phyloP scores from a whole-genome alignment of 495 filamentous ascomycete species.

The Daldinia caldariorum region DNA sequence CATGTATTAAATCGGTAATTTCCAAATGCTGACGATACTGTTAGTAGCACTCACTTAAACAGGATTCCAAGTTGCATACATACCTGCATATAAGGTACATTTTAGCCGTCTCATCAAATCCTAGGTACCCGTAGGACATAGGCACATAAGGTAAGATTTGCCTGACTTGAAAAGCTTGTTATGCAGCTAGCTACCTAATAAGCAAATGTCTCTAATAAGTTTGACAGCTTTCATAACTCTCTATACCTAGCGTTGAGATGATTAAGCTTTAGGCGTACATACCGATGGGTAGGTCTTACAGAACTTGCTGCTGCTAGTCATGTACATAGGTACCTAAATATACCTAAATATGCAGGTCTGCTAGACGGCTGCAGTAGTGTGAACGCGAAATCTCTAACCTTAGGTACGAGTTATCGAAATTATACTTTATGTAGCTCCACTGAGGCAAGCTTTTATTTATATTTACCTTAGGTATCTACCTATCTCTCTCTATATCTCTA shows the following conservation, averaged over 20 bases:
- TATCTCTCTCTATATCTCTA: too few relatives aligned
- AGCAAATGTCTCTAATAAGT: not conserved
- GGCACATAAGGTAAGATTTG: not conserved
- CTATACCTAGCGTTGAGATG: not conserved
- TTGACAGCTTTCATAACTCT: not conserved
- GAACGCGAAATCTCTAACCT: not conserved
- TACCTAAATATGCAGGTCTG: constrained; percentile 6
- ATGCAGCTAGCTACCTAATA: not conserved
- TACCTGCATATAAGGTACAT: too few relatives aligned
- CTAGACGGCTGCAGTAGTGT: not conserved
- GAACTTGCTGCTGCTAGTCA: not conserved
- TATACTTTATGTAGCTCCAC: not conserved
- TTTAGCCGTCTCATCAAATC: constrained; percentile 8
- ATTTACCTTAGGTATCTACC: too few relatives aligned
- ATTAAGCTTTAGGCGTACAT: not conserved
- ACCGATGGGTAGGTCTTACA: too few relatives aligned
- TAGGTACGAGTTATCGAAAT: not conserved
- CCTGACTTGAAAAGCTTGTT: not conserved
- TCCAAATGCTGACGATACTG: not conserved
- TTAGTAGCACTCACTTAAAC: not conserved
- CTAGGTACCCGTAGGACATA: constrained; percentile 1
- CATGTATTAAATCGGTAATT: not conserved
- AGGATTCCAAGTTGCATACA: constrained; percentile 4
- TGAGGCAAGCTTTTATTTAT: not conserved
- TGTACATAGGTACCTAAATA: too few relatives aligned